Percentiles rank a stretch among this genome's conserved stretches.
These are phyloP conservation scores for apple (Malus domestica) DNA, from an alignment of 306 rosid species.

Conservation along the genomic window ASM211411v1 NC_041790.1:31514001-31514500, in stretches of 20 bases:
- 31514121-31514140: conserved; percentile 6
- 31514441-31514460: background rate
- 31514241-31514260: background rate
- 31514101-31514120: conserved; percentile 21
- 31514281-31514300: conserved; percentile 2
- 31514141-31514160: background rate
- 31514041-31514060: conserved; percentile 4
- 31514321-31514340: conserved; percentile 6
- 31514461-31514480: background rate
- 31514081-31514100: conserved; percentile 26
- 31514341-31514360: conserved; percentile 47
- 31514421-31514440: background rate
- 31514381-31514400: conserved; percentile 66
- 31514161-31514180: background rate
- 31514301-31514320: background rate
- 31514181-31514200: background rate
- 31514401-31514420: background rate
- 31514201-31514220: background rate
- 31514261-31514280: background rate
- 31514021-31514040: background rate
- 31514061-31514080: conserved; percentile 32
- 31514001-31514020: background rate
- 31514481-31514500: background rate
- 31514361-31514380: conserved; percentile 75
- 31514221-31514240: background rate